Conservation (phyloP, 1,284 basidiomycete species). For the Apiotrichum sp. region DNA sequence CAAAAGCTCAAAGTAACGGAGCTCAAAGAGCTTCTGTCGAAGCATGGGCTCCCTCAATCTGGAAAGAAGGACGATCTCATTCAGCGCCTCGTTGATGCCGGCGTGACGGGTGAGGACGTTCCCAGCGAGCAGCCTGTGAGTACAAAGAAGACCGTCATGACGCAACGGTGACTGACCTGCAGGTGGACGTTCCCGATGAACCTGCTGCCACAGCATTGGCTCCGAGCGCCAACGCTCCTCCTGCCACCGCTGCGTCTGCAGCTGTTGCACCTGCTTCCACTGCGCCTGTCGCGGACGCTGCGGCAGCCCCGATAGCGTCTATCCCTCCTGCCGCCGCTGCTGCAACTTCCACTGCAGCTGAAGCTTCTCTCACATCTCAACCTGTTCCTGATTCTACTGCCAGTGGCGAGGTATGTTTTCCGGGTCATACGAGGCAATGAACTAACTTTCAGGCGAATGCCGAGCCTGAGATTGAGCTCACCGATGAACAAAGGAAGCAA, state of each 20-base stretch:
- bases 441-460: neutral
- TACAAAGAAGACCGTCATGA: neutral
- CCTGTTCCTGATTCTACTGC: neutral
- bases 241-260: neutral
- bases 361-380: neutral
- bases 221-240: neutral
- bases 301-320: neutral
- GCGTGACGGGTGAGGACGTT: conserved; percentile 19
- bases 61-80: conserved; percentile 49
- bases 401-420: neutral
- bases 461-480: conserved; percentile 18
- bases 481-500: conserved; percentile 40
- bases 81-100: conserved; percentile 43
- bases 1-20: conserved; percentile 48
- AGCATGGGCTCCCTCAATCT: conserved; percentile 34
- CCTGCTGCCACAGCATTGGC: neutral
- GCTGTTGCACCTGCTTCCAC: neutral
- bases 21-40: conserved; percentile 46
- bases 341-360: conserved; percentile 4
- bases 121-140: conserved; percentile 23
- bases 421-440: no score
- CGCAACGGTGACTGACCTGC: neutral
- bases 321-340: neutral
- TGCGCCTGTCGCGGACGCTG: neutral
- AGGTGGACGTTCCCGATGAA: conserved; percentile 8